Percentiles rank a stretch among this genome's conserved stretches.
phyloP scores from a whole-genome alignment of 352 stramenopile species.

The Pythium dissotocum region DNA sequence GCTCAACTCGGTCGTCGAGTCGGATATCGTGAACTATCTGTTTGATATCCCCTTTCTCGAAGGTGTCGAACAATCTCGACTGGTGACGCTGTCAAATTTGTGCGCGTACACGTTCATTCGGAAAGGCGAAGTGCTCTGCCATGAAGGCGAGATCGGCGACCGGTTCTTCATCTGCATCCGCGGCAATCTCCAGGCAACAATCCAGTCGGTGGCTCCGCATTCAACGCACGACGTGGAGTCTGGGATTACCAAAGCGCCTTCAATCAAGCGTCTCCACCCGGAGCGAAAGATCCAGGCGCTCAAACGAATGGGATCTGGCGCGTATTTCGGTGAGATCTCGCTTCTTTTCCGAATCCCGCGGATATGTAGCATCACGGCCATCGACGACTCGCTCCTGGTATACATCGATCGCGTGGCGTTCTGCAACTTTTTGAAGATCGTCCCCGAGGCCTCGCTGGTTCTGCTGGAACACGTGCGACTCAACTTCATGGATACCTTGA shows the following conservation, averaged over 20 bases:
- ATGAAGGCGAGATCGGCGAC: conserved; percentile 61
- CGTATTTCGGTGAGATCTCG: conserved; percentile 79
- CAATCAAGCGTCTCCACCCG: conserved; percentile 13
- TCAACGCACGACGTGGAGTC: neutral
- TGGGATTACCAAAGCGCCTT: neutral
- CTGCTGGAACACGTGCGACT: conserved; percentile 65
- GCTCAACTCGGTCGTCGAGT: conserved; percentile 64
- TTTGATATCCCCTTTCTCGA: conserved; percentile 70
- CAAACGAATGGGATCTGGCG: conserved; percentile 49
- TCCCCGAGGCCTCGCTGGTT: conserved; percentile 46
- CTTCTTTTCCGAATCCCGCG: conserved; percentile 71
- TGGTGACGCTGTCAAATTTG: conserved; percentile 65
- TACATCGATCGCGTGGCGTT: conserved; percentile 70
- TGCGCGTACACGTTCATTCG: conserved; percentile 67
- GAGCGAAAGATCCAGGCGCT: conserved; percentile 45
- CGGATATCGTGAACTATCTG: conserved; percentile 67
- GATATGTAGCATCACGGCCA: conserved; percentile 60
- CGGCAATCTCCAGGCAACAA: conserved; percentile 48
- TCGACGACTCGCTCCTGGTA: conserved; percentile 62
- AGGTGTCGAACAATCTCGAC: conserved; percentile 50
- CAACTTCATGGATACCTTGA: conserved; percentile 59
- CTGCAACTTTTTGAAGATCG: conserved; percentile 74
- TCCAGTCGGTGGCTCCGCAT: conserved; percentile 23
- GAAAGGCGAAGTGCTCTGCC: conserved; percentile 48
- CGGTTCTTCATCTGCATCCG: conserved; percentile 75